Percentiles rank a stretch among this genome's conserved stretches.
Conservation (phyloP, 176 grass and related monocot species). For the Leersia perrieri region DNA sequence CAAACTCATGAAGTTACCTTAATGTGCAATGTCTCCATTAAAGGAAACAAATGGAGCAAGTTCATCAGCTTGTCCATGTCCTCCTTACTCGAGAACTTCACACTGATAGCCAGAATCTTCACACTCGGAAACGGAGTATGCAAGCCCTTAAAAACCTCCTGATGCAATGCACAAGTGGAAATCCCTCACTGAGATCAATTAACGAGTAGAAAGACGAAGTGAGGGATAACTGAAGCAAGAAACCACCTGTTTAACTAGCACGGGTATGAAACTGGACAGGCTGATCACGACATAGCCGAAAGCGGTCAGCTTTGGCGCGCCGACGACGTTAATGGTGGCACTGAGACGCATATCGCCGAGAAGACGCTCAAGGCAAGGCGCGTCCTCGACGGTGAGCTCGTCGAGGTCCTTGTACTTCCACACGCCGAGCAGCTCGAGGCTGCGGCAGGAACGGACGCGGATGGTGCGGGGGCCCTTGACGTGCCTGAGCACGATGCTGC, state of each 20-base stretch:
- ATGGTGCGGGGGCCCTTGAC: conserved; percentile 27
- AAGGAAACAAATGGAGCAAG: conserved; percentile 30
- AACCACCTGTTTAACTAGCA: neutral
- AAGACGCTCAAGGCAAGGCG: conserved; percentile 27
- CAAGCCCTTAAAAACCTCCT: conserved; percentile 19
- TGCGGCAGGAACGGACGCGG: conserved; percentile 26
- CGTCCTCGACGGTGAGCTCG: conserved; percentile 36
- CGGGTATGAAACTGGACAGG: neutral
- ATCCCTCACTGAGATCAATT: neutral
- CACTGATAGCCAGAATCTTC: conserved; percentile 25
- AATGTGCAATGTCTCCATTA: conserved; percentile 32
- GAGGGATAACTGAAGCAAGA: neutral
- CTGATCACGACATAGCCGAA: conserved; percentile 32
- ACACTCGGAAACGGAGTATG: conserved; percentile 1
- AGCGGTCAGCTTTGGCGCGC: conserved; percentile 17
- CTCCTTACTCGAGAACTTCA: conserved; percentile 19
- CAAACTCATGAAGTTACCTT: conserved; percentile 21
- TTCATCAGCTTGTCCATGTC: conserved; percentile 7
- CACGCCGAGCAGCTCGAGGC: conserved; percentile 21
- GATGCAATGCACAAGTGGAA: neutral
- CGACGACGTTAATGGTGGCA: neutral
- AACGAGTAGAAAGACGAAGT: neutral
- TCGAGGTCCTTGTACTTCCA: conserved; percentile 35
- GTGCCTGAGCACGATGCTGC: conserved; percentile 34
- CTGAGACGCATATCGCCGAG: conserved; percentile 27